phyloP scores from a whole-genome alignment of 495 filamentous ascomycete species.

The Annulohypoxylon nitens region DNA sequence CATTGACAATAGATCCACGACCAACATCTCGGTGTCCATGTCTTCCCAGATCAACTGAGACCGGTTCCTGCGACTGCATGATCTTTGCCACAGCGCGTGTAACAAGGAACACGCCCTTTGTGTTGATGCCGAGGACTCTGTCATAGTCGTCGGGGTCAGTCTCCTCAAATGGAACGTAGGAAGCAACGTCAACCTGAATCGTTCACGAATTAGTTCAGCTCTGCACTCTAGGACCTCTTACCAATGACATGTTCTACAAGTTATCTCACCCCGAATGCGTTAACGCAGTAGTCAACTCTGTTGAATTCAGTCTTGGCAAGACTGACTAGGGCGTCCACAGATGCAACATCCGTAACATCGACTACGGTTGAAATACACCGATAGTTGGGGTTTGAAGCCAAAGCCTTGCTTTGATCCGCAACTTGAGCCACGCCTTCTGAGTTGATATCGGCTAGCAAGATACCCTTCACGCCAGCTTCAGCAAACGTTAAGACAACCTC shows the following conservation, averaged over 20 bases:
- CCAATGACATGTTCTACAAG: too few relatives aligned
- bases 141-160: conserved; percentile 47
- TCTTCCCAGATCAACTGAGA: conserved; percentile 37
- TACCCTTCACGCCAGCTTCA: conserved; percentile 49
- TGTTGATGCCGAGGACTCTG: conserved; percentile 52
- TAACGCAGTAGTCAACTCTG: too few relatives aligned
- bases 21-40: conserved; percentile 42
- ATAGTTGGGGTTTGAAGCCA: conserved; percentile 45
- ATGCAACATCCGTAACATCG: too few relatives aligned
- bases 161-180: conserved; percentile 38
- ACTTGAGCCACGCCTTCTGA: conserved; percentile 36
- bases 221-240: too few relatives aligned
- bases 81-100: conserved; percentile 52
- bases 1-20: conserved; percentile 50
- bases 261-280: too few relatives aligned
- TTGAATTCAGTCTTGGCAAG: too few relatives aligned
- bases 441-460: conserved; percentile 57
- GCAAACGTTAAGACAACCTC: conserved; percentile 53
- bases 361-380: neutral
- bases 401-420: conserved; percentile 45
- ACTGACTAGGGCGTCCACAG: too few relatives aligned
- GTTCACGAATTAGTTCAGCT: neutral
- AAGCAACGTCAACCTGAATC: conserved; percentile 41
- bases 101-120: conserved; percentile 49
- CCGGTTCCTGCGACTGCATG: conserved; percentile 54